Base-by-base conservation (phyloP, 352 stramenopile species). In the Pythium guiyangense region DNA sequence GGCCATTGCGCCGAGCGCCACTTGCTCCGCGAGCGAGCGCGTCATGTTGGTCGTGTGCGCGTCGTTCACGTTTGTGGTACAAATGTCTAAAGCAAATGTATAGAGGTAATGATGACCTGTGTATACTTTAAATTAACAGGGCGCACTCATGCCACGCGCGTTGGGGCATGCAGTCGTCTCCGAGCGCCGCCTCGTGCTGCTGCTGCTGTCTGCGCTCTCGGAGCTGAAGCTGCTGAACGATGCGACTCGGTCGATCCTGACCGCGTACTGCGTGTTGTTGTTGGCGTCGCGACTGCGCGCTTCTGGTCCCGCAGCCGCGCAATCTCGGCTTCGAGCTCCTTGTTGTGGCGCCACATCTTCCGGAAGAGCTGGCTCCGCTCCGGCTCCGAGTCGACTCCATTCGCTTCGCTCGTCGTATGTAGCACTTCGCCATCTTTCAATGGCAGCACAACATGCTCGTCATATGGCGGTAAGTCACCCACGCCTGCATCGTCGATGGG, bases 301-400 rank as follows among this genome's bases (percentile, higher is more conserved):
- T 71, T 79, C 45, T 77, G 64, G 18, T 71, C 56, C 6, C 66
- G 64, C 46, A 92, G 66, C 2, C 71, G 68, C 53, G 69, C 57
- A 18, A 92, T 75, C 25, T 79, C 70, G 22, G 68, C 64, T 54
- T 79, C 57, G 22, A 89, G 68, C 34, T 69, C 48, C 27, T 80
- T 79, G 63, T 79, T 74, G 43, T 62, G 72, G 17, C 61, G 52
- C 59, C 65, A 80, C 71, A 90, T 75, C 22, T 71, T 71, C 49
- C 62, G 75, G 45, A 92, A 56, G 2, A 88, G 58, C 27, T 76
- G 57, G 42, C 73, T 69, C 39, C 64, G 62, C 56, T 64, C 70
- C n/a, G 68, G 64, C 27, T 74, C 64, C 37, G 49, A 67, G 18
- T 59, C 61, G 22, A 64, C 61, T 18, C 34, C 40, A n/a, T 61